phyloP scores from a whole-genome alignment of 192 early-diverging fungal species.

The Geranomyces variabilis region DNA sequence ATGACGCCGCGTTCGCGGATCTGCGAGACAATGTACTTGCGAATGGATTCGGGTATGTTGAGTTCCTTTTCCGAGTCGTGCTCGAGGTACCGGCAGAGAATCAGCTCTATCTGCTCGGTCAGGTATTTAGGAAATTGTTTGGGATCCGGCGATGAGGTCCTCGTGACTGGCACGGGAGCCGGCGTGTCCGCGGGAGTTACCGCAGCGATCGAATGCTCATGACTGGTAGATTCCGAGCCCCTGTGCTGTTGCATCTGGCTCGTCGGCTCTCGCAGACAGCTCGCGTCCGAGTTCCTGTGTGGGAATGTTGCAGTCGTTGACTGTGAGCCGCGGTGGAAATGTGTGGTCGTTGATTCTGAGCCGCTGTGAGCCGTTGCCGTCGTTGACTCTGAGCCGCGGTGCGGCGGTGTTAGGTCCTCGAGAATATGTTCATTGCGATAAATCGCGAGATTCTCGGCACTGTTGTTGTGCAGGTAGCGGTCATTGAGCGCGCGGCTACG shows the following conservation, averaged over 20 bases:
- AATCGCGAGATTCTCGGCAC: not conserved
- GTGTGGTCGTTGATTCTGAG: no score
- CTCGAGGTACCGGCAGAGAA: constrained; percentile 27
- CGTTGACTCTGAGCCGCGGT: no score
- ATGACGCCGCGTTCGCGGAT: constrained; percentile 13
- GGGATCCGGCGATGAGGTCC: not conserved
- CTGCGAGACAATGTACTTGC: constrained; percentile 17
- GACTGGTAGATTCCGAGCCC: no score
- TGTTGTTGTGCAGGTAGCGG: not conserved
- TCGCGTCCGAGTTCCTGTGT: no score
- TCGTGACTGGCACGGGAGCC: not conserved
- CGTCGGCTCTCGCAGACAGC: no score
- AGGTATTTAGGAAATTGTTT: not conserved
- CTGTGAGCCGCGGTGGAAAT: no score
- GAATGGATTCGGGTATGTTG: constrained; percentile 37
- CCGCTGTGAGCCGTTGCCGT: no score
- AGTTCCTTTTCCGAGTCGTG: constrained; percentile 27
- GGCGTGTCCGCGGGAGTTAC: not conserved
- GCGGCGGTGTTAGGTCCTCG: no score
- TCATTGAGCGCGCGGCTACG: not conserved
- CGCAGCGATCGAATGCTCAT: not conserved
- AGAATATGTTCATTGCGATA: no score
- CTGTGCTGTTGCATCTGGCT: no score
- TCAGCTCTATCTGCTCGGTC: constrained; percentile 9
- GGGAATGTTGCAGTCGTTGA: no score